Percentiles rank a stretch among this genome's conserved stretches.
Conservation (phyloP, 345 rosid species). For the Kernera saxatilis region DNA sequence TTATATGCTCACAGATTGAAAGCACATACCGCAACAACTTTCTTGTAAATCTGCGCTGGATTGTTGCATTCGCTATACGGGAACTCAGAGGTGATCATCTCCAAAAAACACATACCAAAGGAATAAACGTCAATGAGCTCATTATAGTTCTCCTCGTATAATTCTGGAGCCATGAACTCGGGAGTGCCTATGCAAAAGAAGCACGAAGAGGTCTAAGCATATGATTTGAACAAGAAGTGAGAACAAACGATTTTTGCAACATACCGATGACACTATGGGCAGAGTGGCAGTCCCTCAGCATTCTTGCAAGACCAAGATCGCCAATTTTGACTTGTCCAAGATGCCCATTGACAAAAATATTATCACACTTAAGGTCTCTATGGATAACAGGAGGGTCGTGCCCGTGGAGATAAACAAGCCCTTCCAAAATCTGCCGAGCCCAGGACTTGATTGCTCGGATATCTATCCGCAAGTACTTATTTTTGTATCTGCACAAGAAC, state of each 20-base stretch:
- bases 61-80: slow-evolving; percentile 75
- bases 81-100: slow-evolving; percentile 78
- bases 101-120: slow-evolving; percentile 77
- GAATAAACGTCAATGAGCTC: slow-evolving; percentile 83
- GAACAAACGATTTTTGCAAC: background rate
- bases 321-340: slow-evolving; percentile 70
- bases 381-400: slow-evolving; percentile 65
- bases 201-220: slow-evolving; percentile 2
- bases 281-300: slow-evolving; percentile 42
- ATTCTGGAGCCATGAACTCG: slow-evolving; percentile 87
- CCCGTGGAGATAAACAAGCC: slow-evolving; percentile 53
- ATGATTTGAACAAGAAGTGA: background rate
- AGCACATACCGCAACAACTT: slow-evolving; percentile 54
- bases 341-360: slow-evolving; percentile 64
- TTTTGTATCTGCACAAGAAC: slow-evolving; percentile 43
- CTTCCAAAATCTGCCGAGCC: slow-evolving; percentile 54
- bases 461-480: slow-evolving; percentile 48
- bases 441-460: slow-evolving; percentile 58
- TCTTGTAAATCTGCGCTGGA: slow-evolving; percentile 74
- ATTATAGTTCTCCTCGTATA: slow-evolving; percentile 77
- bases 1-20: slow-evolving; percentile 2
- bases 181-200: slow-evolving; percentile 56
- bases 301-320: slow-evolving; percentile 63
- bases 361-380: slow-evolving; percentile 63
- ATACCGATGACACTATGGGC: slow-evolving; percentile 61